These are phyloP conservation scores for Hortiboletus flavorubellus DNA, from an alignment of 768 basidiomycete genomes.

Conservation along the genomic window DNA sequence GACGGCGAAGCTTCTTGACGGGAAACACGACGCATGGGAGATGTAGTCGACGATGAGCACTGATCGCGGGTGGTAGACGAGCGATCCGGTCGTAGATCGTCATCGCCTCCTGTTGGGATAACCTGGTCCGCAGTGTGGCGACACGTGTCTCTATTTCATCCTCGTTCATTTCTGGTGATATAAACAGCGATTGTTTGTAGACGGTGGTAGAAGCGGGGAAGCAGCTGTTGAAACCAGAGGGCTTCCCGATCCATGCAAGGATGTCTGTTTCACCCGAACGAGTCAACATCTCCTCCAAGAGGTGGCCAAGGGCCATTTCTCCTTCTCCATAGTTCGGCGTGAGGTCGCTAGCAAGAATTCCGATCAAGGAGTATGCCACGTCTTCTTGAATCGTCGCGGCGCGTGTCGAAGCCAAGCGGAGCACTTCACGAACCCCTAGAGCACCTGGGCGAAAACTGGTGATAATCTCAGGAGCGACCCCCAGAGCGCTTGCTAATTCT, in stretches of 20 bases:
- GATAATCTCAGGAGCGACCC: conserved; percentile 5
- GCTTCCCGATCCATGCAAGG: conserved; percentile 4
- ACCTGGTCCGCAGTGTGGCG: not conserved
- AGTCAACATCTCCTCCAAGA: conserved; percentile 6
- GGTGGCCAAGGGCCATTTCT: conserved; percentile 8
- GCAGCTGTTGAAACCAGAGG: conserved; percentile 9
- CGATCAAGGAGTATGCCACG: conserved; percentile 6
- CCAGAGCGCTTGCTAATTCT: conserved; percentile 5
- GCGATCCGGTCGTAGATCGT: conserved; percentile 2
- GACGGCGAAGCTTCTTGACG: conserved; percentile 4
- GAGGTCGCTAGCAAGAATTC: conserved; percentile 4
- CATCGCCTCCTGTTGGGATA: conserved; percentile 1
- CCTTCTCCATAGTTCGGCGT: conserved; percentile 9
- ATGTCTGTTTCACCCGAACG: conserved; percentile 2
- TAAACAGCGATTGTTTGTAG: not conserved
- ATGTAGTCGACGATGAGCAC: conserved; percentile 9
- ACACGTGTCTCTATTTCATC: not conserved
- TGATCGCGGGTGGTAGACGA: conserved; percentile 3
- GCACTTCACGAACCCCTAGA: not conserved
- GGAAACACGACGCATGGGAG: conserved; percentile 10
- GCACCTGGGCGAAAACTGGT: conserved; percentile 2
- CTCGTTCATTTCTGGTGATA: not conserved
- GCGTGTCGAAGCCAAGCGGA: conserved; percentile 10
- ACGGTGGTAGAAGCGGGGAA: conserved; percentile 1
- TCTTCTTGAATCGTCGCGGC: conserved; percentile 6